A percentile compares a stretch with the other conserved stretches of the same genome.
These are phyloP conservation scores for Aspergillus bridgeri DNA, from an alignment of 495 filamentous ascomycete species.

Conservation along the genomic window DNA sequence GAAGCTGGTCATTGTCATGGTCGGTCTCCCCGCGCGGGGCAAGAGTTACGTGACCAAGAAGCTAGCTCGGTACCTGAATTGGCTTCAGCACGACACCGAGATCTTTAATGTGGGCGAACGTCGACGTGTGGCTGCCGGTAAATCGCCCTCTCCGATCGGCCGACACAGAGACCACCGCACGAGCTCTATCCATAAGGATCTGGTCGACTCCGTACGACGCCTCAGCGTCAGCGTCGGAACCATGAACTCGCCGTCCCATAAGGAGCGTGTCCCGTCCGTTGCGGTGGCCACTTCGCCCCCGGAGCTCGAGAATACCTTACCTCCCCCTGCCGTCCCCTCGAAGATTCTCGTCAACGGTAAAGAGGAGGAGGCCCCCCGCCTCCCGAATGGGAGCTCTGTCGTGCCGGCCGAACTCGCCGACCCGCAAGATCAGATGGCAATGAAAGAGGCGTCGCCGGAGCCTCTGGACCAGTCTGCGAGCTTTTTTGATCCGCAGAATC, in stretches of 20 bases:
- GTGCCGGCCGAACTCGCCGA: slow-evolving; percentile 25
- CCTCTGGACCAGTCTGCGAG: slow-evolving; percentile 81
- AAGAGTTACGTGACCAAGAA: slow-evolving; percentile 99
- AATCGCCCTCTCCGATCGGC: slow-evolving; percentile 37
- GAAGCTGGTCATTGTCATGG: slow-evolving; percentile 98
- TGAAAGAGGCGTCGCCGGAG: slow-evolving; percentile 41
- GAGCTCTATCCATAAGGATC: slow-evolving; percentile 37
- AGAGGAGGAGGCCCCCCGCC: slow-evolving; percentile 25
- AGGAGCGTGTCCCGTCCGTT: slow-evolving; percentile 12
- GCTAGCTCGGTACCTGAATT: slow-evolving; percentile 88
- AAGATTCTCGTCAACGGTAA: slow-evolving; percentile 51
- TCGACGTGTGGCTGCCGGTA: slow-evolving; percentile 72
- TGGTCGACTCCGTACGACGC: slow-evolving; percentile 42
- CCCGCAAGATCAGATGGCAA: slow-evolving; percentile 22
- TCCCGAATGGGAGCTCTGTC: slow-evolving; percentile 30
- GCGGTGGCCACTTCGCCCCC: slow-evolving; percentile 16
- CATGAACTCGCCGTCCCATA: slow-evolving; percentile 19
- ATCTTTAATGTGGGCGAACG: slow-evolving; percentile 98
- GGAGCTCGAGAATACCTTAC: slow-evolving; percentile 23
- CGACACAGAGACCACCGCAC: slow-evolving; percentile 20
- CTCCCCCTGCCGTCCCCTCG: slow-evolving; percentile 40
- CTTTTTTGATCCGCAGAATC: slow-evolving; percentile 93
- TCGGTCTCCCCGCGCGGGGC: slow-evolving; percentile 87
- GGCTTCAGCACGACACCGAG: slow-evolving; percentile 90
- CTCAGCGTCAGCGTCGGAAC: slow-evolving; percentile 42